Evolutionary conservation across 2,329 filamentous ascomycete genomes (phyloP).

Genomic region (Epichloe aotearoae): DNA sequence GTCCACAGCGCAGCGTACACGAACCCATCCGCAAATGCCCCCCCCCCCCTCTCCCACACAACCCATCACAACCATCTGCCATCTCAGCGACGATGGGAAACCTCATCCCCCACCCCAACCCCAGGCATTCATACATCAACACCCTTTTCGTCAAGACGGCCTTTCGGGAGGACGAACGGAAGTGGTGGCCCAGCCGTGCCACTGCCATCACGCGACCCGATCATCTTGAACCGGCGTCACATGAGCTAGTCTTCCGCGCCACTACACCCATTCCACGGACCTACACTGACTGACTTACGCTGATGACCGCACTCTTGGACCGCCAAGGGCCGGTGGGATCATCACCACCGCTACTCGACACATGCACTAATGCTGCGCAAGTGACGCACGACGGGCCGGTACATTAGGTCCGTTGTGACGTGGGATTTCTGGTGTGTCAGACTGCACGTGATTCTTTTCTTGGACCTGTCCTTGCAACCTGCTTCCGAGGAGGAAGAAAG

Average conservation of each 20-base stretch:
- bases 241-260: not conserved
- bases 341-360: not conserved
- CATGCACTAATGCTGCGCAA: not conserved
- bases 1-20: no score
- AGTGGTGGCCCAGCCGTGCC: not conserved
- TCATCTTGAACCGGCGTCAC: conserved; percentile 5
- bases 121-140: no score
- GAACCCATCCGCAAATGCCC: no score
- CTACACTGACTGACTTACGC: not conserved
- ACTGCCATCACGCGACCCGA: conserved; percentile 9
- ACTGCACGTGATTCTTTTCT: not conserved
- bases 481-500: no score
- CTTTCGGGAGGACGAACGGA: not conserved
- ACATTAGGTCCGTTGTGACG: not conserved
- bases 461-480: no score
- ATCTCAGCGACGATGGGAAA: no score
- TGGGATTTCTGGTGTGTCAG: not conserved
- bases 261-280: not conserved
- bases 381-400: conserved; percentile 1
- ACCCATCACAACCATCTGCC: no score
- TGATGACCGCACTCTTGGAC: not conserved
- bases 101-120: no score
- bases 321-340: no score
- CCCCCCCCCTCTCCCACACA: no score
- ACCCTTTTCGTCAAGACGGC: not conserved